Conservation (phyloP, 2,329 filamentous ascomycete species). For the Sphaerulina vaccinii region DNA sequence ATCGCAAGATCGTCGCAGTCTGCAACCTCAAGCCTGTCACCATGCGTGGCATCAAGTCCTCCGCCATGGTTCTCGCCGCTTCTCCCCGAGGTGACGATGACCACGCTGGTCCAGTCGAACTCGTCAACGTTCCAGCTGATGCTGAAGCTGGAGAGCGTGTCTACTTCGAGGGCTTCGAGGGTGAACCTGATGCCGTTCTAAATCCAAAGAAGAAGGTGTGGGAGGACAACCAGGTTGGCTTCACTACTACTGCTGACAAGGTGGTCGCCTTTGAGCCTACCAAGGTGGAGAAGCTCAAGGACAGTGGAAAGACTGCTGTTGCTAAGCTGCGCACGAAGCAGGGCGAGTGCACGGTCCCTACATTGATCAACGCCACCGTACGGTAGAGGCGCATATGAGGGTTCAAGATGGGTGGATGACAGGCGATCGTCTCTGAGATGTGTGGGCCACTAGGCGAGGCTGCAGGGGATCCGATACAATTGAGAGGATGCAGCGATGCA, state of each 20-base stretch:
- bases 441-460: not conserved
- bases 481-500: too few species aligned
- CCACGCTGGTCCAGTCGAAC: conserved; percentile 87
- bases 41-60: conserved; percentile 84
- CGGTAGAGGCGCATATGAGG: conserved; percentile 54
- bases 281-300: conserved; percentile 72
- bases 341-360: conserved; percentile 79
- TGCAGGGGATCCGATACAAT: too few species aligned
- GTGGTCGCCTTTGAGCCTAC: conserved; percentile 85
- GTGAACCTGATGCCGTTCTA: conserved; percentile 85
- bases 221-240: conserved; percentile 95
- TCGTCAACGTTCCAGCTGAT: conserved; percentile 78
- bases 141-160: conserved; percentile 82
- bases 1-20: conserved; percentile 89
- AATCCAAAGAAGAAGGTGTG: conserved; percentile 99
- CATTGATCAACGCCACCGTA: conserved; percentile 75
- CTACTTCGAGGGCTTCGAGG: conserved; percentile 91
- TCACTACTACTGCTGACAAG: conserved; percentile 78
- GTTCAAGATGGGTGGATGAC: not conserved
- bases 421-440: not conserved
- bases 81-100: conserved; percentile 83
- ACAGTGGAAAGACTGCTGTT: conserved; percentile 54
- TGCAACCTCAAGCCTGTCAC: conserved; percentile 99
- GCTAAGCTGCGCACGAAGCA: conserved; percentile 73
- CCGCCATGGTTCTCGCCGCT: conserved; percentile 91